Evolutionary conservation across 2,329 filamentous ascomycete species (phyloP).

Genomic region (Talaromyces sp.): DNA sequence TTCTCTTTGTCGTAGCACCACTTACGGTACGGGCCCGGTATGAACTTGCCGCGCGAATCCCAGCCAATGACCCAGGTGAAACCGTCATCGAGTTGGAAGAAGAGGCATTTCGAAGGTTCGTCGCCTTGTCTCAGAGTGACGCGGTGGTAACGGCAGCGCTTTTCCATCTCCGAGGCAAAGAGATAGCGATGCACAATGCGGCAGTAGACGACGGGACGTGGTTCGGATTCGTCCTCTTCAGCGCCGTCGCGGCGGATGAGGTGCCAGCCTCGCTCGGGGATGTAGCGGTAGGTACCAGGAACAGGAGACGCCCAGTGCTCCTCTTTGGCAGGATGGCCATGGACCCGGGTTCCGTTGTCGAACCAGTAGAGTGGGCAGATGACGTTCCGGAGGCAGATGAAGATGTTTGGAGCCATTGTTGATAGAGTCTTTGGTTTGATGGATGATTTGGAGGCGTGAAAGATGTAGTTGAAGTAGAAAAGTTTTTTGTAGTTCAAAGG

Average conservation of each 20-base stretch:
- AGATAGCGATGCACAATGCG: constrained; percentile 50
- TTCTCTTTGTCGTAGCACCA: constrained; percentile 46
- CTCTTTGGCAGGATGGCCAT: constrained; percentile 39
- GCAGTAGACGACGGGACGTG: constrained; percentile 45
- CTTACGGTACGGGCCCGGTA: constrained; percentile 49
- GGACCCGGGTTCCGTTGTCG: constrained; percentile 36
- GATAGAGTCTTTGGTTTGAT: background rate
- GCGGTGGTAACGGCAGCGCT: constrained; percentile 43
- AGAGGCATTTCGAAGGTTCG: constrained; percentile 40
- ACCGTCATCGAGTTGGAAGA: constrained; percentile 50
- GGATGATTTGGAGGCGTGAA: background rate
- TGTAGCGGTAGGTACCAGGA: constrained; percentile 49
- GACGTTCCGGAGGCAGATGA: constrained; percentile 47
- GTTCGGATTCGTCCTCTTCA: constrained; percentile 26
- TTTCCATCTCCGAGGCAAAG: constrained; percentile 47
- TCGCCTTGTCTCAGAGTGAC: constrained; percentile 38
- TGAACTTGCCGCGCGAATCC: constrained; percentile 49
- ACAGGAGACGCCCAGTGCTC: constrained; percentile 50
- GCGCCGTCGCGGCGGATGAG: constrained; percentile 41
- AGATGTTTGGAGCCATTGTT: constrained; percentile 50
- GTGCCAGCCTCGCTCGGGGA: constrained; percentile 51
- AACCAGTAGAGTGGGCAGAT: constrained; percentile 52
- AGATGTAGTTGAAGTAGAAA: background rate
- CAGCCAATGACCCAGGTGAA: constrained; percentile 50
- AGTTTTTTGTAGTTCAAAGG: background rate